Evolutionary conservation across 805 yeast genomes (phyloP), one percentile per base, ranked within the genome.

Genomic region (Clavispora santaluciae): DNA sequence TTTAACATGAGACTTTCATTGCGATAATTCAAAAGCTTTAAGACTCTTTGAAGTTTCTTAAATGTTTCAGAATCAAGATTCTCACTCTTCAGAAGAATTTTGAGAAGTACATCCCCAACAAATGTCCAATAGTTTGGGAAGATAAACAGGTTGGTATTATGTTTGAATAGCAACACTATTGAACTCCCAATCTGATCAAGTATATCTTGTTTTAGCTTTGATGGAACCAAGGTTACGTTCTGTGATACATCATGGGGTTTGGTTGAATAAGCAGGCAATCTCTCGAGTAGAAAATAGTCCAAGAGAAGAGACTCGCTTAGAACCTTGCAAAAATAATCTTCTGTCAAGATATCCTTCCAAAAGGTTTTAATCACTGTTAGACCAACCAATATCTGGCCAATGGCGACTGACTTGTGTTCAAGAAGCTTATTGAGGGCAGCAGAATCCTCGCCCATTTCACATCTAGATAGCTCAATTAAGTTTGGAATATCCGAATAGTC

Each of bases 1-100:
- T 77, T 79, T 35, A 79, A 66, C 72, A 81, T 79, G 39, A 84
- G 63, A 2, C 88, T 81, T 60, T 83, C 88, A 56, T 84, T 84
- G 54, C 90, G 63, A 52, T 79, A 81, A 38, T 79, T 73, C 5
- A 83, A 75, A 22, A 83, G 54, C 38, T 80, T 80, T 37, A 80
- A 69, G 42, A 79, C 83, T 33, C 75, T 76, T 18, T 53, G 56
- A 1, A 62, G 44, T 43, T 54, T 33, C 61, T 63, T 51, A 11
- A 35, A 36, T 6, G 31, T 28, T 5, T 57, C 58, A 30, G 45
- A 48, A 39, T 54, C 46, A 18, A 15, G 36, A 28, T 36, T 33
- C 2, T 42, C 41, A n/a, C 57, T 58, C 13, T 45, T 52, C 11
- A 54, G 30, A 9, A 68, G 42, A 2, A 68, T 65, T 16, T 67